phyloP scores from a whole-genome alignment of 768 basidiomycete species.

The Thelephora aurantiotincta region DNA sequence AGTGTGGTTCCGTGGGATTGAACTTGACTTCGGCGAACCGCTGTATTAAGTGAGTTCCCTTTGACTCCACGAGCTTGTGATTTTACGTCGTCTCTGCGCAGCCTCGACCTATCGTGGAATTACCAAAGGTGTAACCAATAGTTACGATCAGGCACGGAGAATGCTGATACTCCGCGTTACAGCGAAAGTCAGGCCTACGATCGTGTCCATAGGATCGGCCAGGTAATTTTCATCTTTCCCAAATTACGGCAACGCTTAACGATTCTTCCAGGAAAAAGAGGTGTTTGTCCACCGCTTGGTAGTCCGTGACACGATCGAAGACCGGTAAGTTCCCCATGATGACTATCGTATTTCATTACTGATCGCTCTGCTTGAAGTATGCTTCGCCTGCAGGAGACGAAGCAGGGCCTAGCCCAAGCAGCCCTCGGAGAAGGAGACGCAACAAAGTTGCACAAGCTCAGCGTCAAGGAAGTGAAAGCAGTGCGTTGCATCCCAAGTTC shows the following conservation, averaged over 20 bases:
- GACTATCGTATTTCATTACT: background rate
- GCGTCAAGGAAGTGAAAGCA: constrained; percentile 54
- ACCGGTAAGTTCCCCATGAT: constrained; percentile 32
- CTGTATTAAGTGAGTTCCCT: constrained; percentile 40
- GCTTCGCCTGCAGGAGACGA: constrained; percentile 54
- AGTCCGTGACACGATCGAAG: constrained; percentile 58
- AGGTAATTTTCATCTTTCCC: background rate
- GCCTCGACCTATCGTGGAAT: constrained; percentile 66
- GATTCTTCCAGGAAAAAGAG: constrained; percentile 36
- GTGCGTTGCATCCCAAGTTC: constrained; percentile 21
- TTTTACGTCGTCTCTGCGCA: constrained; percentile 9
- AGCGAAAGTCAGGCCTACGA: constrained; percentile 34
- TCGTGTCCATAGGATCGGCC: constrained; percentile 52
- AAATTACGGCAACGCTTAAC: background rate
- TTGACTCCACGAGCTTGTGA: background rate
- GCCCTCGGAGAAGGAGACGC: constrained; percentile 58
- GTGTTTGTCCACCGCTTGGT: constrained; percentile 57
- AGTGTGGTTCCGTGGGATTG: constrained; percentile 53
- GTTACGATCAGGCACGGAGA: too few relatives aligned
- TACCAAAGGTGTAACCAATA: constrained; percentile 23
- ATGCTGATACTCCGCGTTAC: constrained; percentile 25
- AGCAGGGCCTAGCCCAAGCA: constrained; percentile 51
- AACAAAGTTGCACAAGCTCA: constrained; percentile 45
- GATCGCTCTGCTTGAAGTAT: constrained; percentile 27
- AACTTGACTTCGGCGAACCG: constrained; percentile 59